Base-by-base conservation (phyloP, 495 filamentous ascomycete species). In the Talaromyces ruber region DNA sequence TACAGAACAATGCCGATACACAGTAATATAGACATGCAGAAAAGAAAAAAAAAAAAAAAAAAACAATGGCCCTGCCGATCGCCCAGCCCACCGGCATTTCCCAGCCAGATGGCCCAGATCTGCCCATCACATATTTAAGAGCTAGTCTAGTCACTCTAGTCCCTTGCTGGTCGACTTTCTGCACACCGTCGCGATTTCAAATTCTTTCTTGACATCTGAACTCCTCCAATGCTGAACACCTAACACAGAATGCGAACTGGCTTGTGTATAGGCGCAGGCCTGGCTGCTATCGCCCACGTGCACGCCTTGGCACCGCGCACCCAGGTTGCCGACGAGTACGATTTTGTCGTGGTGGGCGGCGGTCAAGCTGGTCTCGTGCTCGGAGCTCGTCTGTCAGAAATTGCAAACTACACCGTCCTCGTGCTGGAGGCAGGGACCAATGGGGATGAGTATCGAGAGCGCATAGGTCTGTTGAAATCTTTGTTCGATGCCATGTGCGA, bases 311-410 rank as follows among this genome's bases (percentile, higher is more conserved):
- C 67, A 5, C 71, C 71, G 45, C 66, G 71, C 34, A 70, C 70
- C 24, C 34, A 68, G 60, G 71, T 72, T 34, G 62, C 63, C 6
- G 66, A 69, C 34, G 61, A 67, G 1, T 82, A 81, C 43, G 79
- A 80, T 54, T 82, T 80, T 66, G 69, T 83, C 50, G 70, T 81
- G 53, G 71, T 78, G 6, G 79, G 80, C 14, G 79, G 77, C 24
- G 71, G 76, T 64, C 64, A 73, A 65, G 62, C 74, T 58, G 70
- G 76, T 67, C 71, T 76, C 24, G 68, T 72, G 12, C 45, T 71
- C 24, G 68, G 67, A 32, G 64, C 53, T 22, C 67, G 68, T 16
- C 54, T 70, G 25, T 69, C 66, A 8, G 64, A 71, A 61, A 61
- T 71, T 30, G 56, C 60, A 7, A 71, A 70, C 63, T 67, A 75